Conservation (phyloP, 2,329 filamentous ascomycete genomes). For the Fusarium tricinctum region DNA sequence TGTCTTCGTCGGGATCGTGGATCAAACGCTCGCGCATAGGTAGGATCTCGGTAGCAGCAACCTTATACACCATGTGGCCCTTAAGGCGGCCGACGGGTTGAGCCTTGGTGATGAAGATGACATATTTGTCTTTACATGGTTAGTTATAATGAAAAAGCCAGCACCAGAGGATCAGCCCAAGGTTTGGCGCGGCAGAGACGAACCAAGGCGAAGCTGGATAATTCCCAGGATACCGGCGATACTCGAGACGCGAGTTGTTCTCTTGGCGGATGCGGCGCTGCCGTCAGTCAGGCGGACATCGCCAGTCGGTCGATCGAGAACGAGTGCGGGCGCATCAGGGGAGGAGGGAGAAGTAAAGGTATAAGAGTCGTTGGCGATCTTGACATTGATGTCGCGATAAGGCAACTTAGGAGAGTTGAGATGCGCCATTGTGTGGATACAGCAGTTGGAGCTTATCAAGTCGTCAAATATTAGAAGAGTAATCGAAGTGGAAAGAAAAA, state of each 20-base stretch:
- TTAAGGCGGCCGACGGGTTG: conserved; percentile 91
- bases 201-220: conserved; percentile 93
- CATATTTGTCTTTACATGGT: conserved; percentile 81
- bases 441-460: conserved; percentile 31
- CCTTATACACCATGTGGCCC: conserved; percentile 96
- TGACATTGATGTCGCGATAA: conserved; percentile 97
- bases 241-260: conserved; percentile 82
- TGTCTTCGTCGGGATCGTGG: conserved; percentile 94
- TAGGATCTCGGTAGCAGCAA: conserved; percentile 90
- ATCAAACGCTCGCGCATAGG: conserved; percentile 93
- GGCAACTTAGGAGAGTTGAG: conserved; percentile 66
- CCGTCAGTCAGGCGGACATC: conserved; percentile 89
- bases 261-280: conserved; percentile 79
- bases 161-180: conserved; percentile 21
- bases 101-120: conserved; percentile 95
- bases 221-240: conserved; percentile 95
- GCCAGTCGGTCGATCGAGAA: conserved; percentile 92
- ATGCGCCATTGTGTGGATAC: conserved; percentile 54
- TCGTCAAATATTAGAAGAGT: conserved; percentile 24
- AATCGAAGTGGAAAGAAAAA: conserved; percentile 14
- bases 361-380: conserved; percentile 91
- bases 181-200: conserved; percentile 46
- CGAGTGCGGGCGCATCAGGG: conserved; percentile 86
- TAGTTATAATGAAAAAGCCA: conserved; percentile 37
- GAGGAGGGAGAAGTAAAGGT: conserved; percentile 97